Percentiles rank a stretch among this genome's conserved stretches.
These are phyloP conservation scores for Candida fluviatilis DNA, from an alignment of 805 yeast species.

Conservation along the genomic window DNA sequence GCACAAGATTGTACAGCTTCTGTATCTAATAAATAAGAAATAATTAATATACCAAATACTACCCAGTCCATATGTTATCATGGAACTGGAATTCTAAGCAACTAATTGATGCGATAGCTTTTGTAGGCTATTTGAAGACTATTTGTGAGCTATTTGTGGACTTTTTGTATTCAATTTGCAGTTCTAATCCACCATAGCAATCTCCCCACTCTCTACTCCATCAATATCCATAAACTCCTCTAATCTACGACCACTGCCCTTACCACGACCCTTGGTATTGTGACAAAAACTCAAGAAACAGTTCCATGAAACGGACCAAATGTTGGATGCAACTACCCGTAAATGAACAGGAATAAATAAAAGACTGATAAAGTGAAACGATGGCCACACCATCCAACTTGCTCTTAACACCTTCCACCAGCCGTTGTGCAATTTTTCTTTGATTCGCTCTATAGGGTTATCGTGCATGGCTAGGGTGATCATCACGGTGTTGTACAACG, in stretches of 20 bases:
- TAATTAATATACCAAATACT: too few species aligned
- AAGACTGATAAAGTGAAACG: slow-evolving; percentile 34
- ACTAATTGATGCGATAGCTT: too few species aligned
- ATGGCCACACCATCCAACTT: slow-evolving; percentile 42
- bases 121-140: too few species aligned
- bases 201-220: slow-evolving; percentile 19
- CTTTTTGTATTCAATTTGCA: too few species aligned
- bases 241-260: slow-evolving; percentile 30
- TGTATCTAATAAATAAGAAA: too few species aligned
- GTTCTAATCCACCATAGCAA: background rate
- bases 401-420: slow-evolving; percentile 40
- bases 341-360: slow-evolving; percentile 37
- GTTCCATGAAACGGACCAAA: slow-evolving; percentile 42
- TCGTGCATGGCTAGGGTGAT: slow-evolving; percentile 31
- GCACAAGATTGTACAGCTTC: too few species aligned
- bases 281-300: slow-evolving; percentile 45
- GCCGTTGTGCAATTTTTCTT: slow-evolving; percentile 29
- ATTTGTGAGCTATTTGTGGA: too few species aligned
- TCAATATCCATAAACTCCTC: slow-evolving; percentile 40
- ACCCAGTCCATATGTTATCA: too few species aligned
- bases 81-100: too few species aligned
- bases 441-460: slow-evolving; percentile 28
- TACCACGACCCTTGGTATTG: slow-evolving; percentile 39
- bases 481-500: slow-evolving; percentile 39
- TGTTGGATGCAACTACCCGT: slow-evolving; percentile 32